Evolutionary conservation across 108 stramenopile genomes (phyloP).

Genomic region (Skeletonema potamos): DNA sequence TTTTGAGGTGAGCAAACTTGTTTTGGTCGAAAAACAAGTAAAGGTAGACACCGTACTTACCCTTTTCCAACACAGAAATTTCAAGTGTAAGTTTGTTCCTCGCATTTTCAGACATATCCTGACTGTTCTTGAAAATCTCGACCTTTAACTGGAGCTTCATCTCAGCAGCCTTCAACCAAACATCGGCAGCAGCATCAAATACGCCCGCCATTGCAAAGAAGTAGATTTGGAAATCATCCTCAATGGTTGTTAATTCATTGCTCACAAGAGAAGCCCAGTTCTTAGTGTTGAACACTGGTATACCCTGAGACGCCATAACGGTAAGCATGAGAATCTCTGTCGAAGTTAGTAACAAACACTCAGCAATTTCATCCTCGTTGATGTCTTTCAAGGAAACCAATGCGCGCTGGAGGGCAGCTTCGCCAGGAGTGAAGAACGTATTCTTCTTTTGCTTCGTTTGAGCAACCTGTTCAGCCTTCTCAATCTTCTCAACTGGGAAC

Average conservation of each 20-base stretch:
- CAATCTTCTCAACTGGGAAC: conserved; percentile 32
- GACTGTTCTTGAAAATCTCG: background rate
- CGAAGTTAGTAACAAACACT: conserved; percentile 38
- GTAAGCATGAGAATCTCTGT: conserved; percentile 61
- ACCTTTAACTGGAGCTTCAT: conserved; percentile 30
- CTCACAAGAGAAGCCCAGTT: conserved; percentile 40
- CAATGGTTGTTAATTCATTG: conserved; percentile 19
- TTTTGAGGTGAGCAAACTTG: background rate
- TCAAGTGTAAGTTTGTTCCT: conserved; percentile 16
- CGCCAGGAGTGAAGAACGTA: conserved; percentile 35
- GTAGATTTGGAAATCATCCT: conserved; percentile 33
- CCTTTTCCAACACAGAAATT: conserved; percentile 38
- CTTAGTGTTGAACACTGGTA: conserved; percentile 50
- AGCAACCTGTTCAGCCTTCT: conserved; percentile 9
- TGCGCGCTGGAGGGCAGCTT: conserved; percentile 41
- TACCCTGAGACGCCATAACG: conserved; percentile 55
- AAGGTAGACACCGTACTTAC: background rate
- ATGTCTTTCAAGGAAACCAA: conserved; percentile 8
- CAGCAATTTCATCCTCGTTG: conserved; percentile 15
- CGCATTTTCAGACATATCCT: background rate
- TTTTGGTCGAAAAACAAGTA: background rate
- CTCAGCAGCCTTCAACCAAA: conserved; percentile 39
- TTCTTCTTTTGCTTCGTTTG: conserved; percentile 45
- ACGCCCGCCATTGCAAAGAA: conserved; percentile 41
- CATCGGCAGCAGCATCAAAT: conserved; percentile 37